These are phyloP conservation scores for Pneumocystis canis DNA, from an alignment of 1,139 yeast genomes.

Conservation along the genomic window DNA sequence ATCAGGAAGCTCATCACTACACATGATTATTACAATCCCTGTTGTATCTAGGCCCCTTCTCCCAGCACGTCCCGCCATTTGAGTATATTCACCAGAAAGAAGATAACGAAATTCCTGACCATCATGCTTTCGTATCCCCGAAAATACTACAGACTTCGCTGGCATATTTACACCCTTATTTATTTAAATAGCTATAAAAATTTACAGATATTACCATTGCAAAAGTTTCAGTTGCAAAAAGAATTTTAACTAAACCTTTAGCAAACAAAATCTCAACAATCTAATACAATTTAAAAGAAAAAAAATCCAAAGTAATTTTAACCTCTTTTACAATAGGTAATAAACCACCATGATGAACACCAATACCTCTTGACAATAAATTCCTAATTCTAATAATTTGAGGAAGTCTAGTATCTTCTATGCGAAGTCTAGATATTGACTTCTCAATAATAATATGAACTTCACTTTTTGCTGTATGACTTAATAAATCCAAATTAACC, in stretches of 20 bases:
- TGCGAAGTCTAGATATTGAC: slow-evolving; percentile 72
- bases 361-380: slow-evolving; percentile 77
- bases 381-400: slow-evolving; percentile 75
- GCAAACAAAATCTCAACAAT: slow-evolving; percentile 86
- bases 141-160: slow-evolving; percentile 87
- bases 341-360: slow-evolving; percentile 94
- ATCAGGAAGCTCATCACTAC: slow-evolving; percentile 47
- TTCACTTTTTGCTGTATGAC: slow-evolving; percentile 71
- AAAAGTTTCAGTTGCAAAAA: slow-evolving; percentile 95
- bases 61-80: slow-evolving; percentile 98
- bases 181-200: neutral
- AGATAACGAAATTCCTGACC: slow-evolving; percentile 69
- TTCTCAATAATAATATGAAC: slow-evolving; percentile 84
- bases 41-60: slow-evolving; percentile 88
- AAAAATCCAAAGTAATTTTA: neutral
- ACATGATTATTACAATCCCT: slow-evolving; percentile 93
- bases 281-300: slow-evolving; percentile 6
- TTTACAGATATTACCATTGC: slow-evolving; percentile 42
- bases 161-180: slow-evolving; percentile 72
- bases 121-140: slow-evolving; percentile 75
- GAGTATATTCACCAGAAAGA: slow-evolving; percentile 92
- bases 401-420: slow-evolving; percentile 85
- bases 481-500: slow-evolving; percentile 59
- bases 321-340: slow-evolving; percentile 82
- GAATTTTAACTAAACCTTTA: slow-evolving; percentile 66